Evolutionary conservation across 2,329 filamentous ascomycete genomes (phyloP).

Genomic region (Cladophialophora exuberans): DNA sequence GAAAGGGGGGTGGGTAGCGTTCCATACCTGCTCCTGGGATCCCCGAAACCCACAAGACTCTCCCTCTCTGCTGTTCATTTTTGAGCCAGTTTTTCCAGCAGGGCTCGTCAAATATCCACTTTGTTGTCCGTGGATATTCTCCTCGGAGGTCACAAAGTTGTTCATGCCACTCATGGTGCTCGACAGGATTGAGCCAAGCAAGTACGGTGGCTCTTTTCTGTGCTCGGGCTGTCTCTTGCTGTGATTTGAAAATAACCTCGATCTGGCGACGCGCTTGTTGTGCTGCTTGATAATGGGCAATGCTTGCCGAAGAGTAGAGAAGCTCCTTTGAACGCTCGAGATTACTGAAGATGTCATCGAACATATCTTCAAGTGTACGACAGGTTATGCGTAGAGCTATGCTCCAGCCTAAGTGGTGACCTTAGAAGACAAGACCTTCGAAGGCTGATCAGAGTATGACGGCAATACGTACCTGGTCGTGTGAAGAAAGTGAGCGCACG

Average conservation of each 20-base stretch:
- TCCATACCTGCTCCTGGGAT: not conserved
- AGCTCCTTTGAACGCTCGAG: not conserved
- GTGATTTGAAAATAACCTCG: not conserved
- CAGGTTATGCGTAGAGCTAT: not conserved
- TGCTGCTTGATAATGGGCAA: not conserved
- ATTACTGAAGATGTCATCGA: not conserved
- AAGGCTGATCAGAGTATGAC: not conserved
- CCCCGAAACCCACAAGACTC: not conserved
- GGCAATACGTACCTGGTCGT: not conserved
- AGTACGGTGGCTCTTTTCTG: not conserved
- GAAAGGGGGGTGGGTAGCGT: no score
- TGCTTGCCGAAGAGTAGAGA: not conserved
- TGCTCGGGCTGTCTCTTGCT: not conserved
- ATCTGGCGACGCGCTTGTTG: not conserved
- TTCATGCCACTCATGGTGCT: not conserved
- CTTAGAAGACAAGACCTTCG: not conserved
- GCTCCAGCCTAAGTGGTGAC: not conserved
- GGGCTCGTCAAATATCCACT: not conserved
- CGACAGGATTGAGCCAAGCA: not conserved
- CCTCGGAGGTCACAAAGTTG: not conserved
- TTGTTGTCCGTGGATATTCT: not conserved
- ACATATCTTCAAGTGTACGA: not conserved
- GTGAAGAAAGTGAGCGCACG: not conserved
- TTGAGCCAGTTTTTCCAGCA: constrained; percentile 1
- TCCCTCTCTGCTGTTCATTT: not conserved